A percentile compares a stretch with the other conserved stretches of the same genome.
These are phyloP conservation scores for Paecilomyces niveus DNA, from an alignment of 2,329 filamentous ascomycete species.

Conservation along the genomic window DNA sequence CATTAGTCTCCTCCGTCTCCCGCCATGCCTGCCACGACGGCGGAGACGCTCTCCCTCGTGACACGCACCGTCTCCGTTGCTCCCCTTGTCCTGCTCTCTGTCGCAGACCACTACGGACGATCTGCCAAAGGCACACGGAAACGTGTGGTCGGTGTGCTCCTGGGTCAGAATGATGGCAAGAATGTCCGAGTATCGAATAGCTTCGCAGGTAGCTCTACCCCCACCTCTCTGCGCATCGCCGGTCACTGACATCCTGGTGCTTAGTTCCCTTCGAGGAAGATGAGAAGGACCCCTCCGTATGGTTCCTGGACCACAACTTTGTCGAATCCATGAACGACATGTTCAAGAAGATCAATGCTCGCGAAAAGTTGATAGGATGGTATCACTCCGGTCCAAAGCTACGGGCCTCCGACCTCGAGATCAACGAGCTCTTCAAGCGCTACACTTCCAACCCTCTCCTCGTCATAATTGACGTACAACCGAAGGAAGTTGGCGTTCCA, in stretches of 20 bases:
- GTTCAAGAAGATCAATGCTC: constrained; percentile 99
- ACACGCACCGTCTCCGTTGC: constrained; percentile 94
- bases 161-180: constrained; percentile 94
- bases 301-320: constrained; percentile 99
- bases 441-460: constrained; percentile 95
- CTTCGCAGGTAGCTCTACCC: constrained; percentile 69
- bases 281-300: constrained; percentile 95
- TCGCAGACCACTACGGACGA: constrained; percentile 96
- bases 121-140: constrained; percentile 80
- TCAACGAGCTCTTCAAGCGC: constrained; percentile 99
- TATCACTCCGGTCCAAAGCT: constrained; percentile 98
- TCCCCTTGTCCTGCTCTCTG: constrained; percentile 93
- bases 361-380: constrained; percentile 99
- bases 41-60: constrained; percentile 91
- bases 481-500: constrained; percentile 93
- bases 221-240: background rate
- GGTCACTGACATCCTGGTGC: constrained; percentile 13
- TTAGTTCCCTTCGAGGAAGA: constrained; percentile 97
- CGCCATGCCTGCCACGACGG: constrained; percentile 90
- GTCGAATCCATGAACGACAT: constrained; percentile 99
- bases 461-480: constrained; percentile 97
- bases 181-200: constrained; percentile 97
- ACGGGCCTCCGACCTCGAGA: constrained; percentile 91
- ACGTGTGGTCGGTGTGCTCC: constrained; percentile 86
- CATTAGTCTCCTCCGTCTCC: constrained; percentile 7